Evolutionary conservation across 1,139 yeast genomes (phyloP), one percentile per base, ranked within the genome.

Genomic region (Zygosaccharomyces sapae): DNA sequence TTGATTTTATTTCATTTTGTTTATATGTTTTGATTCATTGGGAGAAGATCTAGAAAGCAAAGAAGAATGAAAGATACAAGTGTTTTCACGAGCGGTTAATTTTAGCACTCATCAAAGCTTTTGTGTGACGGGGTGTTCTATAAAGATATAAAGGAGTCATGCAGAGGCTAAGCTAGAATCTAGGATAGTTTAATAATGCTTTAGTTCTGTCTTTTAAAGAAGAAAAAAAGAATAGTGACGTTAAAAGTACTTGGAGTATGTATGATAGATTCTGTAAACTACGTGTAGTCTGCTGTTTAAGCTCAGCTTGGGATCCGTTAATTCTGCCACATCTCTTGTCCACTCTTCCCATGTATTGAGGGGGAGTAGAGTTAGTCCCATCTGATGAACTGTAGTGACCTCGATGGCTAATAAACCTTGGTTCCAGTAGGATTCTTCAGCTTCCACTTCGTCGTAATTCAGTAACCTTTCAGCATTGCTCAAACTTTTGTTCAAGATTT

Each of bases 401-500:
- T 83, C 89, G 47, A 84, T 68, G 29, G 80, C 69, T 36, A 84
- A 63, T 51, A 77, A 66, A 3, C 90, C 83, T 33, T 58, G 57
- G 36, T 66, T 65, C 39, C 63, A 61, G 46, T 64, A 66, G 22
- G 55, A 48, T 24, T 56, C 46, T 9, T 54, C 56, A 33, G 45
- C 52, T 10, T 51, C 48, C 9, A 50, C 40, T 20, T 56, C 54
- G 35, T 58, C 51, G 43, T 55, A 50, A 62, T 61, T 71, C 42
- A 76, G 68, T 46, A 82, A 62, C 55, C 83, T 71, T 53, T 81
- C 87, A 45, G 84, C 70, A 43, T 72, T 77, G 54, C 80, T 81
- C 57, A 86, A 67, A 38, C 79, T 75, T 51, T 71, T 71, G 46
- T 77, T 67, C 43, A 83, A 71, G n/a, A 73, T 43, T 6, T 51